Percentiles rank a stretch among this genome's conserved stretches.
Conservation (phyloP, 352 stramenopile genomes). For the Phytophthora kernoviae region DNA sequence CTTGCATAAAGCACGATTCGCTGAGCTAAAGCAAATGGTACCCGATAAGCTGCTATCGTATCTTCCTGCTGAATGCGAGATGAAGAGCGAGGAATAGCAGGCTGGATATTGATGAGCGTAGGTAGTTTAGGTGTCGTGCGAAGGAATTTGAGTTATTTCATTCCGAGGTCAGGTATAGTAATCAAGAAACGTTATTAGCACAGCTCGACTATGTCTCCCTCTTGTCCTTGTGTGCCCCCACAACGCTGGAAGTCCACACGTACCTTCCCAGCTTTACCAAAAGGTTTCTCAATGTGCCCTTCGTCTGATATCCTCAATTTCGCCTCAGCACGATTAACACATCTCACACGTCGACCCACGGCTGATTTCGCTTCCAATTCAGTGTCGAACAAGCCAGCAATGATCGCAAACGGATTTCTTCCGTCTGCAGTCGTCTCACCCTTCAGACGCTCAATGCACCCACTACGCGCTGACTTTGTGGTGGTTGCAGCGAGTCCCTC, state of each 20-base stretch:
- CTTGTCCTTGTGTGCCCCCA: conserved; percentile 53
- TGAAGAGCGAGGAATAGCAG: conserved; percentile 64
- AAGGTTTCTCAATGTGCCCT: conserved; percentile 69
- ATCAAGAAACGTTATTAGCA: conserved; percentile 15
- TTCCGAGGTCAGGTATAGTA: conserved; percentile 10
- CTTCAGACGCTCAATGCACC: conserved; percentile 68
- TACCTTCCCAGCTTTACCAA: conserved; percentile 81
- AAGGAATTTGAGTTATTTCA: conserved; percentile 16
- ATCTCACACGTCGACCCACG: conserved; percentile 31
- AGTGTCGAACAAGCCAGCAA: conserved; percentile 56
- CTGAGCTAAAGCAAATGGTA: conserved; percentile 76
- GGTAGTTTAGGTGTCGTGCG: conserved; percentile 15
- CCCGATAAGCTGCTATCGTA: conserved; percentile 78
- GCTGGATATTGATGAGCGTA: conserved; percentile 14
- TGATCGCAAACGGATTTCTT: conserved; percentile 70
- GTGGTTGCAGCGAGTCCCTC: neutral
- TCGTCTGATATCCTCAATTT: conserved; percentile 24
- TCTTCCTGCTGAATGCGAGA: conserved; percentile 79
- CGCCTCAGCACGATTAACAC: neutral
- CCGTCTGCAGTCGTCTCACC: conserved; percentile 65
- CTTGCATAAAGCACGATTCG: conserved; percentile 79
- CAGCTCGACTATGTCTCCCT: conserved; percentile 46
- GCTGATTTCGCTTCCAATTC: conserved; percentile 48
- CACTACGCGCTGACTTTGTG: neutral
- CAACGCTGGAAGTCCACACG: conserved; percentile 49